phyloP scores from a whole-genome alignment of 1,284 basidiomycete species.

The Rhodofomes roseus region DNA sequence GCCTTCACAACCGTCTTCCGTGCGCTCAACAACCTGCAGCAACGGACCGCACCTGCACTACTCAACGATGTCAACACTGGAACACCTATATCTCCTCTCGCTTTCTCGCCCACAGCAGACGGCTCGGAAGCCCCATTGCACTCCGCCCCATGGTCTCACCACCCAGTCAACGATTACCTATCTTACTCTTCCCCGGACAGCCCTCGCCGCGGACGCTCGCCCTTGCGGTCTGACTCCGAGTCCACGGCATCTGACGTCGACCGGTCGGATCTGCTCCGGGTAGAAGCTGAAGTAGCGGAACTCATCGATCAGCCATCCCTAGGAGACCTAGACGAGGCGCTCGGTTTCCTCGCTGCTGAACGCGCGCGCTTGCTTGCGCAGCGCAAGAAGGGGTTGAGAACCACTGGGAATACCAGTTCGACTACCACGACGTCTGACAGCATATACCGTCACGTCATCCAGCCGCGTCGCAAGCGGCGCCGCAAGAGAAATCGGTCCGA shows the following conservation, averaged over 20 bases:
- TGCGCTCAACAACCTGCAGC: constrained; percentile 57
- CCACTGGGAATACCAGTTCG: constrained; percentile 22
- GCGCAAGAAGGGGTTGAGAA: constrained; percentile 31
- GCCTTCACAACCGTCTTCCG: constrained; percentile 71
- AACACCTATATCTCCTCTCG: constrained; percentile 31
- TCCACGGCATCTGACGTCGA: constrained; percentile 27
- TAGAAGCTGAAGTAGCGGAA: constrained; percentile 20
- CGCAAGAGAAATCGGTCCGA: constrained; percentile 38
- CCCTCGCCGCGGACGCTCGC: constrained; percentile 24
- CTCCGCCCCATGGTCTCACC: constrained; percentile 65
- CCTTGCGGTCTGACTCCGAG: constrained; percentile 23
- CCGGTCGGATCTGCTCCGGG: constrained; percentile 12
- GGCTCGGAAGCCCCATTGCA: constrained; percentile 40
- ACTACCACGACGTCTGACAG: constrained; percentile 35
- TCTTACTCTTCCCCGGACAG: constrained; percentile 27
- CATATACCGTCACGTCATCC: constrained; percentile 29
- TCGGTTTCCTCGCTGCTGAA: constrained; percentile 66
- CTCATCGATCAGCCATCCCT: constrained; percentile 46
- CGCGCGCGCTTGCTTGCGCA: constrained; percentile 48
- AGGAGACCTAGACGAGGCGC: constrained; percentile 58
- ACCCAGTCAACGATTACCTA: constrained; percentile 60
- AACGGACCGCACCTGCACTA: constrained; percentile 16
- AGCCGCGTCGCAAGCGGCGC: constrained; percentile 46
- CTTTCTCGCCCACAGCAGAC: constrained; percentile 35
- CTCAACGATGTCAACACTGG: constrained; percentile 16